Evolutionary conservation across 306 rosid genomes (phyloP).

Genomic region (barrel medic (Medicago truncatula)): DNA sequence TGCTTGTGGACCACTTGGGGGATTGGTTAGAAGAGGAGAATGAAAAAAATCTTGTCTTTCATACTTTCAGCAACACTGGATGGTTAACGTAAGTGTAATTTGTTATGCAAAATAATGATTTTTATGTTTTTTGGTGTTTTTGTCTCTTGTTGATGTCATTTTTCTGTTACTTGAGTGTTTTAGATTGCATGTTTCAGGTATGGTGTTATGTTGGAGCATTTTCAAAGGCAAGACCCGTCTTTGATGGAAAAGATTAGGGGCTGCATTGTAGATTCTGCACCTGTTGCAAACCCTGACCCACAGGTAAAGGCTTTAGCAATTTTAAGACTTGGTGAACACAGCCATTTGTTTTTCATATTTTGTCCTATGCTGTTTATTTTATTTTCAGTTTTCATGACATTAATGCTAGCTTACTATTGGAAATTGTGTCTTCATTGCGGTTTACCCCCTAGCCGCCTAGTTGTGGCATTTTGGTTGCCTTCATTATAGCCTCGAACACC

Average conservation of each 20-base stretch:
- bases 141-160: not conserved
- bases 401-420: not conserved
- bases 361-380: slow-evolving; percentile 25
- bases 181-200: slow-evolving; percentile 57
- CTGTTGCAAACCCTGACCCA: slow-evolving; percentile 89
- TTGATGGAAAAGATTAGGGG: slow-evolving; percentile 75
- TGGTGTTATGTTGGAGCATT: slow-evolving; percentile 80
- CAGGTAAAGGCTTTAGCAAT: slow-evolving; percentile 58
- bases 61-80: slow-evolving; percentile 98
- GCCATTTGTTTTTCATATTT: slow-evolving; percentile 13
- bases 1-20: slow-evolving; percentile 83
- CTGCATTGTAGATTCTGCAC: slow-evolving; percentile 97
- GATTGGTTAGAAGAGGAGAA: slow-evolving; percentile 93
- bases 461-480: not conserved
- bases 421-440: not conserved
- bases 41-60: slow-evolving; percentile 84
- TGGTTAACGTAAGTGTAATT: slow-evolving; percentile 82
- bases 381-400: slow-evolving; percentile 6
- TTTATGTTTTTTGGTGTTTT: slow-evolving; percentile 8
- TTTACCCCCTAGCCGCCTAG: not conserved
- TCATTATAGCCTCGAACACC: not conserved
- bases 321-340: slow-evolving; percentile 6
- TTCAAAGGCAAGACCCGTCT: slow-evolving; percentile 69
- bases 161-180: slow-evolving; percentile 36
- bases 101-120: not conserved